Base-by-base conservation (phyloP, 768 basidiomycete species). In the Lactifluus volemus region DNA sequence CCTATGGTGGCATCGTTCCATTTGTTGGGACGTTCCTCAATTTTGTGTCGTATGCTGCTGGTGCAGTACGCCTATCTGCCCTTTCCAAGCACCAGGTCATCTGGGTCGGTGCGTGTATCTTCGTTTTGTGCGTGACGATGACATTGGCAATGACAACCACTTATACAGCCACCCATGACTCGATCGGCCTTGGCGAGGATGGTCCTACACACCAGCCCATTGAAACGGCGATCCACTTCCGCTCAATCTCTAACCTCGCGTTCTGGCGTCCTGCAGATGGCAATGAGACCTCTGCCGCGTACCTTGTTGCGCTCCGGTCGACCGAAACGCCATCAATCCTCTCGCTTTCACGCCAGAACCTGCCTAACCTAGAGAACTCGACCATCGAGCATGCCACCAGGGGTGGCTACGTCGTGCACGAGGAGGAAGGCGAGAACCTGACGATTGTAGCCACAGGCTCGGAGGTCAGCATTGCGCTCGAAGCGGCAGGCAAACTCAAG, bases 121-220 rank as follows among this genome's bases (percentile, higher is more conserved):
- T 21, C 9, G 25, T 56, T 34, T 8, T 41, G 8, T 47, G 29
- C 36, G n/a, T 9, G 36, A 32, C 36, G 14, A 30, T 34, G 12
- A 30, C 48, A 30, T 29, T 10, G 42, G 44, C 30, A 47, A 39
- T 44, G 50, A 45, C 38, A 42, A 49, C 30, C 12, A 42, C 61
- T 59, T 42, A 61, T 19, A 6, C 59, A 88, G 93, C 92, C 25
- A 97, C 94, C 55, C 94, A 98, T 75, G 94, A 97, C 72, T 92
- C 89, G 48, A 94, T 96, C 69, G 91, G 92, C 74, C 85, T 84
- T 44, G 89, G 90, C 67, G 93, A 97, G 73, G 94, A 97, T 67
- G 94, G 95, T 30, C 95, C 95, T 53, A 98, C 94, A 38, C 94
- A 98, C 73, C 94, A 97, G 73, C 95, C 95, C 55, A 79, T 97